phyloP scores from a whole-genome alignment of 768 basidiomycete genomes.

The Mycena venus region DNA sequence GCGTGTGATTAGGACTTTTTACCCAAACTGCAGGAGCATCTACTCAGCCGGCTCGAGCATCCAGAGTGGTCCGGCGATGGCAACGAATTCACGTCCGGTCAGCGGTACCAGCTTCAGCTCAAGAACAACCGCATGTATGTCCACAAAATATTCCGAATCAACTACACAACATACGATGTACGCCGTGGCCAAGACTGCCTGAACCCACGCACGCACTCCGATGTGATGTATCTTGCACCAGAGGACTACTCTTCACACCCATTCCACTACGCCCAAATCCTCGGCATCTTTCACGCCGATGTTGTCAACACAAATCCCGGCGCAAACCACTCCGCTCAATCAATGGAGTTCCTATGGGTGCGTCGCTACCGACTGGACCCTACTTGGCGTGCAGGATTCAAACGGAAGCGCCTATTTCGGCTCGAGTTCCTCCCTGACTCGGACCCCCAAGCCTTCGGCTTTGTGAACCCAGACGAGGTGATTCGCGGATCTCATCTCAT shows the following conservation, averaged over 20 bases:
- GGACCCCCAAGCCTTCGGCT: no score
- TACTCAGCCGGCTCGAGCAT: slow-evolving; percentile 1
- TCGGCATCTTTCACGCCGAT: slow-evolving; percentile 39
- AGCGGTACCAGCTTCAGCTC: background rate
- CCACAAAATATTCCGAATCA: slow-evolving; percentile 43
- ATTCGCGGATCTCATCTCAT: no score
- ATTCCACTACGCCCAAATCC: slow-evolving; percentile 36
- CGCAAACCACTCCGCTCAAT: background rate
- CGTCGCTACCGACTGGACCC: background rate
- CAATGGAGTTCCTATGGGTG: background rate
- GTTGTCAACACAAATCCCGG: slow-evolving; percentile 7
- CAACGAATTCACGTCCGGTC: background rate
- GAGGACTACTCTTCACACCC: slow-evolving; percentile 33
- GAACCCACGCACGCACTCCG: slow-evolving; percentile 41
- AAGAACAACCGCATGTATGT: slow-evolving; percentile 35
- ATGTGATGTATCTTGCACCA: slow-evolving; percentile 41
- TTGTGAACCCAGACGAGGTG: no score
- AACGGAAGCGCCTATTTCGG: background rate
- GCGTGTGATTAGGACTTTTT: slow-evolving; percentile 35
- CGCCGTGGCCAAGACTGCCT: slow-evolving; percentile 46
- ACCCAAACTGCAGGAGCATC: slow-evolving; percentile 29
- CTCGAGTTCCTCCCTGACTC: no score
- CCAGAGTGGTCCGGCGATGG: slow-evolving; percentile 16
- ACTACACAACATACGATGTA: slow-evolving; percentile 44
- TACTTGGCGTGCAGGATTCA: background rate